A percentile compares a stretch with the other conserved stretches of the same genome.
phyloP scores from a whole-genome alignment of 2,329 filamentous ascomycete genomes.

The Coniochaeta sp. region DNA sequence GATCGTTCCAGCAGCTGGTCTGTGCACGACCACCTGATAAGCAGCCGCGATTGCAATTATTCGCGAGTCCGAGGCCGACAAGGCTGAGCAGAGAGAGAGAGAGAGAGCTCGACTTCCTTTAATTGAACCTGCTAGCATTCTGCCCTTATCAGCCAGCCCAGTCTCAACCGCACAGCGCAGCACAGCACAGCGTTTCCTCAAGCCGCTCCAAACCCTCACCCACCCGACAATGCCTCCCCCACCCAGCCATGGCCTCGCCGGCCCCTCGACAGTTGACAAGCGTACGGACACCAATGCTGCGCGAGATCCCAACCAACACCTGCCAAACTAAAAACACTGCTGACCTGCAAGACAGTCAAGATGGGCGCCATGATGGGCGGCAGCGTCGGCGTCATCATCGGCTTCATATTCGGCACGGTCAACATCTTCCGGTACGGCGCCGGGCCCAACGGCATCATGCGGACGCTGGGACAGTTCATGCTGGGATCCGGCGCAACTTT shows the following conservation, averaged over 20 bases:
- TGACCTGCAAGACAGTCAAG: conserved; percentile 60
- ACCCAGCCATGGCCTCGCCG: conserved; percentile 22
- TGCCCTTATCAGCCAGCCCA: neutral
- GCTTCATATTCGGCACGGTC: conserved; percentile 96
- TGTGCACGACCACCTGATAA: neutral
- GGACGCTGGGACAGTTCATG: conserved; percentile 96
- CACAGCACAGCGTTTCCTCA: neutral
- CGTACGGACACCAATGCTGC: conserved; percentile 28
- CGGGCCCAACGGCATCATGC: conserved; percentile 86
- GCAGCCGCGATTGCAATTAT: neutral
- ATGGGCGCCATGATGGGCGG: conserved; percentile 99
- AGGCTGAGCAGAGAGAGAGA: neutral
- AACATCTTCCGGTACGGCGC: conserved; percentile 95
- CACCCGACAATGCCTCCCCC: conserved; percentile 23
- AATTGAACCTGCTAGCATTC: neutral
- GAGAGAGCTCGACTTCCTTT: no score
- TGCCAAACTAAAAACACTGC: conserved; percentile 12
- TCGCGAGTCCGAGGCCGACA: neutral
- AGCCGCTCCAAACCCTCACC: neutral
- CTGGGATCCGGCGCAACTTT: conserved; percentile 90
- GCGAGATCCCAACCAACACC: neutral
- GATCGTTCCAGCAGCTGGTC: neutral
- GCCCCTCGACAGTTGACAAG: conserved; percentile 48
- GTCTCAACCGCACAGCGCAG: neutral
- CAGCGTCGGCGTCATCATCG: conserved; percentile 96